These are phyloP conservation scores for Metschnikowia dekortorum DNA, from an alignment of 805 yeast genomes.

Conservation along the genomic window DNA sequence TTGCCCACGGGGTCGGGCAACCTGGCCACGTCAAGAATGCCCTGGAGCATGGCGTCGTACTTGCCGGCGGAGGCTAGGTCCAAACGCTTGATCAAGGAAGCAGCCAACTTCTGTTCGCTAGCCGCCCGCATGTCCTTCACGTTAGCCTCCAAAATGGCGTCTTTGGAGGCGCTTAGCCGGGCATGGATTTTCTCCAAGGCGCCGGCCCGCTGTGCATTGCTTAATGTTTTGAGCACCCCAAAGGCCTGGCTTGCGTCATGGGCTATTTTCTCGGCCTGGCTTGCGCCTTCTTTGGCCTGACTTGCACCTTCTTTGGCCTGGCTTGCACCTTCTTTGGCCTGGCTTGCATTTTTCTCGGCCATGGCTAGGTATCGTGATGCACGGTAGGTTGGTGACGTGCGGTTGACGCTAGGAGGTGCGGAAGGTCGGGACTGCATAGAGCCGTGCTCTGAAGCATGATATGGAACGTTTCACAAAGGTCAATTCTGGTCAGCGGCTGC, in stretches of 20 bases:
- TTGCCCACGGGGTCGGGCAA: conserved; percentile 93
- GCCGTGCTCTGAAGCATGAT: no score
- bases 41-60: conserved; percentile 91
- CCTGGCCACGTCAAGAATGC: conserved; percentile 84
- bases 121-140: conserved; percentile 71
- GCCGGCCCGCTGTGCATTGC: conserved; percentile 64
- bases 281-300: no score
- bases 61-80: conserved; percentile 81
- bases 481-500: no score
- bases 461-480: no score
- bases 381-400: no score
- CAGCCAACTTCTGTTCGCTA: conserved; percentile 51
- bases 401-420: no score
- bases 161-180: conserved; percentile 56
- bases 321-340: no score
- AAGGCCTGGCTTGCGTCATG: conserved; percentile 79
- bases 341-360: no score
- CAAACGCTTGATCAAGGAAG: conserved; percentile 74
- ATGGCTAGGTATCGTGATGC: no score
- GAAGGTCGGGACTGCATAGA: no score
- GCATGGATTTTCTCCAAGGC: conserved; percentile 74
- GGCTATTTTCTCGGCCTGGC: conserved; percentile 68
- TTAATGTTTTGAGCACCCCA: conserved; percentile 70
- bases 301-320: conserved; percentile 28
- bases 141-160: conserved; percentile 67